These are phyloP conservation scores for Inga oerstediana DNA, from an alignment of 306 rosid genomes.

Conservation along the genomic window DNA sequence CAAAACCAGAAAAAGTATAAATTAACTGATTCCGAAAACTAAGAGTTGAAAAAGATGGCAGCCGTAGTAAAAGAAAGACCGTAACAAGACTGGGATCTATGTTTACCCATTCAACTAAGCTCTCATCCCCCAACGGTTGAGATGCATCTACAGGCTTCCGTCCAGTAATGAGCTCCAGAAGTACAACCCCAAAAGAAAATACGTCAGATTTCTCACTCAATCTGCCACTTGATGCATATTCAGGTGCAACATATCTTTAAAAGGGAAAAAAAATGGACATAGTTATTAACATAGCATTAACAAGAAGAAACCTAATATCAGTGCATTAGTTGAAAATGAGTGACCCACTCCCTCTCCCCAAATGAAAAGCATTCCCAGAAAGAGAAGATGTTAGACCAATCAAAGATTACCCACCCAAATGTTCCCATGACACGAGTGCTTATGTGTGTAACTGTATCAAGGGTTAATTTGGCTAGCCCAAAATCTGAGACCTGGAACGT, in stretches of 20 bases:
- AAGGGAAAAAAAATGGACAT: background rate
- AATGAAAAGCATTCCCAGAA: constrained; percentile 3
- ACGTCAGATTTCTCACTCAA: constrained; percentile 90
- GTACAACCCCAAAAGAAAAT: constrained; percentile 88
- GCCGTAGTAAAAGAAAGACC: background rate
- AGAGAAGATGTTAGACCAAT: constrained; percentile 25
- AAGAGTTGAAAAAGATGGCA: constrained; percentile 7
- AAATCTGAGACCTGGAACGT: constrained; percentile 84
- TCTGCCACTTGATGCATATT: constrained; percentile 95
- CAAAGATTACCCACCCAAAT: constrained; percentile 68
- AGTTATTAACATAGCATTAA: background rate
- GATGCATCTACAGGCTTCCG: constrained; percentile 84
- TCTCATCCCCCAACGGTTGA: constrained; percentile 86
- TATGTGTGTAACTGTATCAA: constrained; percentile 73
- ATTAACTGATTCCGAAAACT: background rate
- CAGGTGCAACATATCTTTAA: constrained; percentile 90
- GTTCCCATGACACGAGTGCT: constrained; percentile 95
- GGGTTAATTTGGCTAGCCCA: constrained; percentile 90
- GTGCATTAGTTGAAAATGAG: background rate
- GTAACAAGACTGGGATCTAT: constrained; percentile 24
- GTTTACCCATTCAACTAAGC: constrained; percentile 94
- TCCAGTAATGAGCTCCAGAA: constrained; percentile 92
- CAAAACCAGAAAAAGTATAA: background rate
- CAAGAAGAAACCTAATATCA: background rate
- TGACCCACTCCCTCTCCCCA: background rate